Conservation (phyloP, 1,139 yeast species). For the Debaryomycetaceae sp. region DNA sequence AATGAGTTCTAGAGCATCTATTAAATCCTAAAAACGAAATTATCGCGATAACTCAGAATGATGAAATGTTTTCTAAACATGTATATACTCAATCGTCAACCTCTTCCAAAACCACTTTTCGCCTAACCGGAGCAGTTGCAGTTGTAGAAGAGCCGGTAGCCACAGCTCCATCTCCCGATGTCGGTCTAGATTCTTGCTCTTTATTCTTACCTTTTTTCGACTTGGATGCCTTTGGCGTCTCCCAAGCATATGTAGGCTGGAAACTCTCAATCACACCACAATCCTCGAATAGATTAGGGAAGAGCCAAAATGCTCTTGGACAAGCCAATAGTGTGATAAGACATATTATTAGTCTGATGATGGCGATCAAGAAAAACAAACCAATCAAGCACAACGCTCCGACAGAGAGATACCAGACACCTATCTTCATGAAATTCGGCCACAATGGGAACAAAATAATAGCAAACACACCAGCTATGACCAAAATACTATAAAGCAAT, state of each 20-base stretch:
- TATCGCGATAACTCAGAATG: background rate
- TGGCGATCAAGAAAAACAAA: conserved; percentile 72
- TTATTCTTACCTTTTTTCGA: conserved; percentile 10
- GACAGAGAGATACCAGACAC: conserved; percentile 89
- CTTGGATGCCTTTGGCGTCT: conserved; percentile 44
- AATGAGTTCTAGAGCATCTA: background rate
- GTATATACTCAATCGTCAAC: conserved; percentile 34
- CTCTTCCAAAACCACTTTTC: conserved; percentile 44
- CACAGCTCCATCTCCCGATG: conserved; percentile 13
- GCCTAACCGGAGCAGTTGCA: conserved; percentile 14
- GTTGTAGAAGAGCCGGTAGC: conserved; percentile 11
- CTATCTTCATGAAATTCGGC: conserved; percentile 87
- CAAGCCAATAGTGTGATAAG: conserved; percentile 55
- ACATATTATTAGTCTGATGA: conserved; percentile 73
- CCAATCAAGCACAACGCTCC: conserved; percentile 71
- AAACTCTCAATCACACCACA: conserved; percentile 93
- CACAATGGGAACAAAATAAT: conserved; percentile 91
- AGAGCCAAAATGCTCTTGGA: conserved; percentile 84
- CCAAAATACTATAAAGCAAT: conserved; percentile 59
- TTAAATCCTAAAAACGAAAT: background rate
- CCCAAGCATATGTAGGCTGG: conserved; percentile 86
- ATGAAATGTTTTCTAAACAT: background rate
- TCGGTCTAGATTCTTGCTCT: conserved; percentile 5
- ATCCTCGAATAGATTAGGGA: conserved; percentile 94
- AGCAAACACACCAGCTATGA: conserved; percentile 66